Percentiles rank a stretch among this genome's conserved stretches.
Conservation (phyloP, 1,284 basidiomycete genomes). For the Trichosporon ovoides region DNA sequence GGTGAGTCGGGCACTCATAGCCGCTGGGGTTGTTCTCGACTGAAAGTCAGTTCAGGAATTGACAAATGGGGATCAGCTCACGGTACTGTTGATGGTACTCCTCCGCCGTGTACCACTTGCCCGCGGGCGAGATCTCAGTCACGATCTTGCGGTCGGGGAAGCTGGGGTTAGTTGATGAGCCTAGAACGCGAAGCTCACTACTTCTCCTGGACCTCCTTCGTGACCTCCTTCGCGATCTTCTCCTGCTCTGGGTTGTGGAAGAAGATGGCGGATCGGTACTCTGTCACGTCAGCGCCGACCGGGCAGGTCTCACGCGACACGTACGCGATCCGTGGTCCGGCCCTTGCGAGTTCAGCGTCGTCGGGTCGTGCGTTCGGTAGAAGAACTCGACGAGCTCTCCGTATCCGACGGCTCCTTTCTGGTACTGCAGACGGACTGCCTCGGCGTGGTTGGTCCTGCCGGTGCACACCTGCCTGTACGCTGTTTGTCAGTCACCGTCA, state of each 20-base stretch:
- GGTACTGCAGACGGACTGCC: constrained; percentile 77
- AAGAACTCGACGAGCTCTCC: constrained; percentile 87
- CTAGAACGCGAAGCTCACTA: constrained; percentile 50
- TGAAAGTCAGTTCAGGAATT: constrained; percentile 14
- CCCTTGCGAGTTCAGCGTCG: constrained; percentile 72
- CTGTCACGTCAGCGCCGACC: constrained; percentile 47
- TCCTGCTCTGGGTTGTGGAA: constrained; percentile 71
- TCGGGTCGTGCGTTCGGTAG: constrained; percentile 92
- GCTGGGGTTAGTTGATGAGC: constrained; percentile 47
- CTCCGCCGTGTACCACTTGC: constrained; percentile 76
- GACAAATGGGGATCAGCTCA: constrained; percentile 33
- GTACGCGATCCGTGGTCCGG: constrained; percentile 68
- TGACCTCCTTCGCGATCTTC: constrained; percentile 69
- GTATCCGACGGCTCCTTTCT: constrained; percentile 69
- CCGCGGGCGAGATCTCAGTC: constrained; percentile 64
- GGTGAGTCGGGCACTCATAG: constrained; percentile 52
- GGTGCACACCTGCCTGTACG: constrained; percentile 71
- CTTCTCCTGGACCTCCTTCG: constrained; percentile 76
- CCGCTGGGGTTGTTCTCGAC: constrained; percentile 50
- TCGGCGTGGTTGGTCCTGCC: constrained; percentile 87
- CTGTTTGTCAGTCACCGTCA: constrained; percentile 15
- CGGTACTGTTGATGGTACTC: constrained; percentile 75
- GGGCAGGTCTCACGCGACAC: constrained; percentile 38
- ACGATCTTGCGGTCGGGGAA: constrained; percentile 69
- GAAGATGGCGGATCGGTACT: constrained; percentile 93